Conservation (phyloP, 2,329 filamentous ascomycete species). For the Gliomastix tumulicola region DNA sequence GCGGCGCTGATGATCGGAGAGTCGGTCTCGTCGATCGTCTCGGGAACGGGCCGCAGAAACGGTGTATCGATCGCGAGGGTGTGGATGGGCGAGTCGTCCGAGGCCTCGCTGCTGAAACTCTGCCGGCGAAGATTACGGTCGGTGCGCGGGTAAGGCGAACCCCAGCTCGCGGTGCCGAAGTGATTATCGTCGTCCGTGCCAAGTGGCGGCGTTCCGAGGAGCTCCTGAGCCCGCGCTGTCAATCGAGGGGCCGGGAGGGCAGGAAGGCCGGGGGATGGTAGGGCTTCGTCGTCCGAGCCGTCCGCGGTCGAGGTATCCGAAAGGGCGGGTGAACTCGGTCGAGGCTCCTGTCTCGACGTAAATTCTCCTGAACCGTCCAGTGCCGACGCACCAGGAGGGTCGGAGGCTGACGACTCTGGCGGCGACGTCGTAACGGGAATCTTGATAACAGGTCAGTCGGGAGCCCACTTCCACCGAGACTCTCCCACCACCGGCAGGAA, state of each 20-base stretch:
- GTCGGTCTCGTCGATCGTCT: conserved; percentile 26
- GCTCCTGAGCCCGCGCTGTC: conserved; percentile 45
- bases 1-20: conserved; percentile 39
- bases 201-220: conserved; percentile 47
- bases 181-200: conserved; percentile 21
- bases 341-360: conserved; percentile 25
- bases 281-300: conserved; percentile 44
- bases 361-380: conserved; percentile 44
- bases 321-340: conserved; percentile 50
- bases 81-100: conserved; percentile 53
- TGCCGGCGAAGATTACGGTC: conserved; percentile 43
- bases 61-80: conserved; percentile 56
- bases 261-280: conserved; percentile 53
- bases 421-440: conserved; percentile 49
- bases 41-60: conserved; percentile 51
- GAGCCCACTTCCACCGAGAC: no score
- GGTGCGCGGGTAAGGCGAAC: conserved; percentile 75
- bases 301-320: conserved; percentile 57
- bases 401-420: conserved; percentile 36
- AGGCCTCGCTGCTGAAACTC: conserved; percentile 51
- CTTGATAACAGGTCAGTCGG: no score
- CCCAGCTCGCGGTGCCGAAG: conserved; percentile 76
- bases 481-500: no score
- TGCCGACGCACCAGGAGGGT: conserved; percentile 54
- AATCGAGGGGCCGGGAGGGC: conserved; percentile 52